A percentile compares a stretch with the other conserved stretches of the same genome.
These are phyloP conservation scores for Thelephora aurantiotincta DNA, from an alignment of 768 basidiomycete species.

Conservation along the genomic window DNA sequence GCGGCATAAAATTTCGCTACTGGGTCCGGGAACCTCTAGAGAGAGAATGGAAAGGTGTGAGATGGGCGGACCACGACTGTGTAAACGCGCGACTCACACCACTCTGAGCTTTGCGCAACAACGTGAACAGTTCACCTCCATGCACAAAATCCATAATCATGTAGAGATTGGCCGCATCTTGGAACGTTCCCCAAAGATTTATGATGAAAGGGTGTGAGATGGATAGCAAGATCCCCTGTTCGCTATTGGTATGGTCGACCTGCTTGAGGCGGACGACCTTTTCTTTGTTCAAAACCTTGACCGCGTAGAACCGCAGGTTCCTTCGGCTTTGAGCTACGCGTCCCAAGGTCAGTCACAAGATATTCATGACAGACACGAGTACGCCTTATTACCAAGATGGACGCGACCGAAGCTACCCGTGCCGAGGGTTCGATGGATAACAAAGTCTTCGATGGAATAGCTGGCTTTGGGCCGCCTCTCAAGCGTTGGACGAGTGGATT, in stretches of 20 bases:
- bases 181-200: constrained; percentile 93
- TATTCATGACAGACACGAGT: too few relatives aligned
- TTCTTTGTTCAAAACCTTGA: constrained; percentile 91
- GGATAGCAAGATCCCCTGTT: constrained; percentile 71
- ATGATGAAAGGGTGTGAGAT: constrained; percentile 91
- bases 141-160: constrained; percentile 98
- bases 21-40: constrained; percentile 85
- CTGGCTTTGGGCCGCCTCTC: constrained; percentile 41
- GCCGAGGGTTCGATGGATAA: constrained; percentile 72
- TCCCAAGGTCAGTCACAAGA: neutral
- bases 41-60: constrained; percentile 9
- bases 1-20: constrained; percentile 98
- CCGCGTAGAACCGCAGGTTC: constrained; percentile 90
- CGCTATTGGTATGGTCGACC: constrained; percentile 94
- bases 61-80: neutral
- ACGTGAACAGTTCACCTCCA: constrained; percentile 92
- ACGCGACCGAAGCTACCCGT: constrained; percentile 98
- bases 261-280: constrained; percentile 89
- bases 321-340: constrained; percentile 73
- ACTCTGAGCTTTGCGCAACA: constrained; percentile 69
- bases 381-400: constrained; percentile 76
- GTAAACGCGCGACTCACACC: constrained; percentile 27
- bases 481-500: constrained; percentile 14
- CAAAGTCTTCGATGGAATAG: constrained; percentile 65
- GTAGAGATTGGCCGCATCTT: constrained; percentile 85